These are phyloP conservation scores for Angomonas ambiguus DNA, from an alignment of 208 protist species.

Conservation along the genomic window DNA sequence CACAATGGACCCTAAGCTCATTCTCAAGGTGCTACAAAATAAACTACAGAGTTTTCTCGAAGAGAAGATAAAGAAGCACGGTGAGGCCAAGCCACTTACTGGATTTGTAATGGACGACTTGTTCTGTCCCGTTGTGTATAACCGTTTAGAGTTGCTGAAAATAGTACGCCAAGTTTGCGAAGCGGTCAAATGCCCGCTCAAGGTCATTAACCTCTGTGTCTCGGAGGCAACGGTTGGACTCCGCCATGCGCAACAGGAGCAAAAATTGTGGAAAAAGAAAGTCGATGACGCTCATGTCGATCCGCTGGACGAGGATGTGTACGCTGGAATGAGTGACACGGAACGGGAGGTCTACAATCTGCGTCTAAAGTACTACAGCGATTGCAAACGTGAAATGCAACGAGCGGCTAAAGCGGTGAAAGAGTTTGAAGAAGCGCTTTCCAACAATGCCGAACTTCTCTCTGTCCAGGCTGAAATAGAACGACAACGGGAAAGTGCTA, in stretches of 20 bases:
- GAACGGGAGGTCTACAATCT: constrained; percentile 68
- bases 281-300: constrained; percentile 34
- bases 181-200: constrained; percentile 25
- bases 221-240: constrained; percentile 58
- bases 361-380: constrained; percentile 73
- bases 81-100: background rate
- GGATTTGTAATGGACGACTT: constrained; percentile 77
- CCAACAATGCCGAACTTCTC: constrained; percentile 16
- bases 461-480: constrained; percentile 19
- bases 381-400: constrained; percentile 60
- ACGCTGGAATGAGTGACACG: constrained; percentile 42
- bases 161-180: constrained; percentile 36
- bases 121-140: constrained; percentile 38
- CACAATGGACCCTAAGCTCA: constrained; percentile 11
- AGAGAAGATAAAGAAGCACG: constrained; percentile 1
- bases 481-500: constrained; percentile 16
- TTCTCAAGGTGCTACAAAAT: constrained; percentile 21
- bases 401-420: constrained; percentile 15
- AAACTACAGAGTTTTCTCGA: constrained; percentile 14
- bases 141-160: constrained; percentile 45
- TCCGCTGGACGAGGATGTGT: constrained; percentile 65
- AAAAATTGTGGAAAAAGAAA: constrained; percentile 26
- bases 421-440: constrained; percentile 18
- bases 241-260: constrained; percentile 31
- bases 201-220: constrained; percentile 59